A percentile compares a stretch with the other conserved stretches of the same genome.
Evolutionary conservation across 805 yeast genomes (phyloP).

Genomic region (Blastobotrys muscicola): DNA sequence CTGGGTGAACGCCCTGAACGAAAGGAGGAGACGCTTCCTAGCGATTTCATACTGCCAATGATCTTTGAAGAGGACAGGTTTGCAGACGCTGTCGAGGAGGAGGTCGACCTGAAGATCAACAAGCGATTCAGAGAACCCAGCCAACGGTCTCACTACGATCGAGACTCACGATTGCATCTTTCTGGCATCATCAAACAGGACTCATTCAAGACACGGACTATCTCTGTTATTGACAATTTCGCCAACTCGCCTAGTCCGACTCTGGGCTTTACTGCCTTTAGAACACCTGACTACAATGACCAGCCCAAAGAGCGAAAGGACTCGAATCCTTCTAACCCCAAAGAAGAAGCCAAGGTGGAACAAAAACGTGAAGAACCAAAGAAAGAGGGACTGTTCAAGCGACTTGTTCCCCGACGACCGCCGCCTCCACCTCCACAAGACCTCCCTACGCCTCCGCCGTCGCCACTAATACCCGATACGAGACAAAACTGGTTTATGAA

Average conservation of each 20-base stretch:
- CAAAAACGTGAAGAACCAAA: background rate
- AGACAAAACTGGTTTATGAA: conserved; percentile 31
- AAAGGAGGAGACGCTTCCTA: background rate
- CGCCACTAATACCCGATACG: conserved; percentile 14
- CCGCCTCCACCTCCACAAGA: conserved; percentile 12
- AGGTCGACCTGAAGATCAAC: conserved; percentile 22
- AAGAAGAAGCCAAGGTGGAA: background rate
- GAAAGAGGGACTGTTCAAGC: background rate
- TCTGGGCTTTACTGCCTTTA: too few species aligned
- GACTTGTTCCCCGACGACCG: conserved; percentile 11
- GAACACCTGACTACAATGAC: too few species aligned
- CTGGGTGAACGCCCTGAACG: conserved; percentile 8
- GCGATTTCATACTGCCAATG: conserved; percentile 27
- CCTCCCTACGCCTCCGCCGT: conserved; percentile 5
- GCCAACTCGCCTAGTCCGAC: too few species aligned
- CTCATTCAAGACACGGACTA: background rate
- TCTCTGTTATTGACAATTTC: conserved; percentile 5
- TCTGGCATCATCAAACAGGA: conserved; percentile 17
- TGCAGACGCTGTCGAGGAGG: conserved; percentile 31
- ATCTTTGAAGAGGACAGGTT: conserved; percentile 32
- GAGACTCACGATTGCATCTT: conserved; percentile 12
- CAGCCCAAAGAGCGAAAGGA: too few species aligned
- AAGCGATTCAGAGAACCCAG: conserved; percentile 6
- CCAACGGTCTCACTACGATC: conserved; percentile 2
- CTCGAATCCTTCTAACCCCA: background rate